These are phyloP conservation scores for Candida frijolesensis DNA, from an alignment of 1,139 yeast genomes.

Conservation along the genomic window DNA sequence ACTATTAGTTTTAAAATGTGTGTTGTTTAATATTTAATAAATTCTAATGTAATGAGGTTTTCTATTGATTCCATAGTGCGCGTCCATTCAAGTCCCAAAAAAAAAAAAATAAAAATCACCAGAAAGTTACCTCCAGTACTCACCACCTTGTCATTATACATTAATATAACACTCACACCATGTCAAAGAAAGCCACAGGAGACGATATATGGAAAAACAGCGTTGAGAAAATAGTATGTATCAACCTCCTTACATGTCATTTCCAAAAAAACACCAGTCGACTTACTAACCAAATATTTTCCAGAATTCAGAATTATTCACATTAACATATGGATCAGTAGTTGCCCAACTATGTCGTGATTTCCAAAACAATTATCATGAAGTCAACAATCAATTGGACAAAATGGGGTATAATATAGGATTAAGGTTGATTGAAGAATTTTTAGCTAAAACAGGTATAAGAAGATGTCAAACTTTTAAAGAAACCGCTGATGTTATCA, in stretches of 20 bases:
- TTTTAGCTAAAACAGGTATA: conserved; percentile 81
- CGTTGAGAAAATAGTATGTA: conserved; percentile 79
- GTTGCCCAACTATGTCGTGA: conserved; percentile 94
- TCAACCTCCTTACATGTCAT: not conserved
- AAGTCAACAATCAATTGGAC: conserved; percentile 82
- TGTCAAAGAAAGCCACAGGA: conserved; percentile 37
- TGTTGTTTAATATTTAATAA: not conserved
- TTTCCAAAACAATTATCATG: conserved; percentile 68
- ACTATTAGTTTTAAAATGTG: not conserved
- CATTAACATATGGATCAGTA: conserved; percentile 90
- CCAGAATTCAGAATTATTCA: conserved; percentile 85
- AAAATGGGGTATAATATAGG: conserved; percentile 97
- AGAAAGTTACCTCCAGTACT: not conserved
- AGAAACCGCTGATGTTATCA: conserved; percentile 85
- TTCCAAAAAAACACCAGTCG: not conserved
- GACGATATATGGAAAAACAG: conserved; percentile 93
- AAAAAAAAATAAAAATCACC: not conserved
- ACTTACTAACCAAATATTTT: not conserved
- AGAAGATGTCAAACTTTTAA: conserved; percentile 78
- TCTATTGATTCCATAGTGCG: not conserved
- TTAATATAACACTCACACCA: conserved; percentile 1
- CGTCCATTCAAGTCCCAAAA: no score
- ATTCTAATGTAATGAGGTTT: not conserved
- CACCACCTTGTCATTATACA: not conserved
- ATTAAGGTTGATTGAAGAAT: conserved; percentile 86